Base-by-base conservation (phyloP, 176 grass and related monocot species). In the Zoysia japonica region DNA sequence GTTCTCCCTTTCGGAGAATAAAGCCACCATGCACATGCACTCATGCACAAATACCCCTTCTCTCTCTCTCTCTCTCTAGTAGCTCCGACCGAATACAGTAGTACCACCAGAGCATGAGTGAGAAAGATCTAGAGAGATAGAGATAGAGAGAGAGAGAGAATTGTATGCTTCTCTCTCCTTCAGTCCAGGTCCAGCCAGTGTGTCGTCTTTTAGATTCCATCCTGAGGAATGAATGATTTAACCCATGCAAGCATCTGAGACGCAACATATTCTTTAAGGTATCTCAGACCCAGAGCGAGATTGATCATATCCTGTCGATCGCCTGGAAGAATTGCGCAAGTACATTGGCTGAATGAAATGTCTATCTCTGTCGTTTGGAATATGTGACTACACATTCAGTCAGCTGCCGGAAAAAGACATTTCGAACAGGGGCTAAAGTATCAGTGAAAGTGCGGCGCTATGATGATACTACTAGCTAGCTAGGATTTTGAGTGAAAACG, bases 1-100 rank as follows among this genome's bases (percentile, higher is more conserved):
- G 73, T 82, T 78, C 75, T 81, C 61, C 60, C 87, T 85, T 82
- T 86, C 78, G 83, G 78, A 74, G 83, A 89, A 89, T 89, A 89
- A 89, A 89, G 87, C 78, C 38, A 62, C 67, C 87, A 69, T 82
- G 52, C 87, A 89, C 83, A 85, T 89, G 83, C 83, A 55, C 82
- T 88, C 81, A 75, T 82, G 46, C 86, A 69, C 57, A 41, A 12
- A 47, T 5, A 41, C 1, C 40, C 13, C 28, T 2, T 11, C 44
- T 45, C 44, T 45, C 44, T 45, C 54, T 1, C 54, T 56, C 53
- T 57, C 55, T 8, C 55, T 57, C 55, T 19, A 57, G 17, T 57
- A 57, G 55, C 55, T 57, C 55, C 1, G 55, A 19, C 17, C 15
- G 55, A 57, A 57, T 57, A 57, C 59, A 61, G 59, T 61, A 35